A percentile compares a stretch with the other conserved stretches of the same genome.
Evolutionary conservation across 192 early-diverging fungal genomes (phyloP).

Genomic region (Endogone sp.): DNA sequence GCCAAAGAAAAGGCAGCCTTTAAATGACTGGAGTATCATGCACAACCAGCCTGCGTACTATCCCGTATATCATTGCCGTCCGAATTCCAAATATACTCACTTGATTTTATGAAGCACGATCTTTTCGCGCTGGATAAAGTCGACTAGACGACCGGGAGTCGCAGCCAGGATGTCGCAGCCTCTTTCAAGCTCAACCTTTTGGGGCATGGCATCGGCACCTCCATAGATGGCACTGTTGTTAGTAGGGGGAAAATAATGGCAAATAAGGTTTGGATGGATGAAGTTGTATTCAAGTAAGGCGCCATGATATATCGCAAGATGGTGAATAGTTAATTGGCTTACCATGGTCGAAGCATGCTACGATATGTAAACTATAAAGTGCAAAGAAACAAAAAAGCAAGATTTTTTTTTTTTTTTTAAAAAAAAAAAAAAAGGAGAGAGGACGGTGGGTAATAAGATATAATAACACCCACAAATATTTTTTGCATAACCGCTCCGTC

Average conservation of each 20-base stretch:
- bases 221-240: conserved; percentile 80
- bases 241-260: conserved; percentile 21
- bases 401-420: too few species aligned
- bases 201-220: conserved; percentile 75
- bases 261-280: not conserved
- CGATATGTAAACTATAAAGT: conserved; percentile 32
- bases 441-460: too few species aligned
- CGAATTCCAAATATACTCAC: conserved; percentile 17
- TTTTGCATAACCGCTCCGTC: too few species aligned
- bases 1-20: not conserved
- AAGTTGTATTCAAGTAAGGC: conserved; percentile 29
- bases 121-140: conserved; percentile 81
- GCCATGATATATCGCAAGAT: conserved; percentile 41
- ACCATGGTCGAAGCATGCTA: conserved; percentile 49
- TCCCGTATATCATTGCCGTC: too few species aligned
- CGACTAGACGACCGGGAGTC: conserved; percentile 90
- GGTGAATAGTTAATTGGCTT: too few species aligned
- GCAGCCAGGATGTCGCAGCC: conserved; percentile 93
- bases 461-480: too few species aligned
- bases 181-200: conserved; percentile 72
- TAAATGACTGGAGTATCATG: not conserved
- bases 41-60: not conserved
- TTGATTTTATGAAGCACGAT: conserved; percentile 71
- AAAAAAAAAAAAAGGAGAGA: too few species aligned
- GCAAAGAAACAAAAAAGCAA: too few species aligned